A percentile compares a stretch with the other conserved stretches of the same genome.
These are phyloP conservation scores for Botryobasidium botryosum DNA, from an alignment of 768 basidiomycete species.

Conservation along the genomic window DNA sequence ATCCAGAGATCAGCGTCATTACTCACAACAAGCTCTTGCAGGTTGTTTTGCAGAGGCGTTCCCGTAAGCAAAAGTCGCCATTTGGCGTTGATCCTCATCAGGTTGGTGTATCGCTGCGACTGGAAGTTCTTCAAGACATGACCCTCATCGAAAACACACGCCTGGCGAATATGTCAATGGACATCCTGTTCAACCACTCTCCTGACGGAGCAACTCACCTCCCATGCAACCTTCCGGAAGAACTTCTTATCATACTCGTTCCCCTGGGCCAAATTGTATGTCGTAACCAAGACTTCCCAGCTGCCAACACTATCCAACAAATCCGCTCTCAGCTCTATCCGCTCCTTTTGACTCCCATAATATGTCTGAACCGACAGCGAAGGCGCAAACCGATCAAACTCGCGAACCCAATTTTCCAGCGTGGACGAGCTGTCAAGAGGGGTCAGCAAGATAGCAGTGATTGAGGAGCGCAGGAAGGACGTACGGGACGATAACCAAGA, in stretches of 20 bases:
- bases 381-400: slow-evolving; percentile 84
- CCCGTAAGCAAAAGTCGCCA: slow-evolving; percentile 92
- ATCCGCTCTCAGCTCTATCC: slow-evolving; percentile 52
- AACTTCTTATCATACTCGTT: slow-evolving; percentile 81
- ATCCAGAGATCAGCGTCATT: not conserved
- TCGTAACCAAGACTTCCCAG: slow-evolving; percentile 91
- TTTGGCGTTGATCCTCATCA: slow-evolving; percentile 67
- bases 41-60: slow-evolving; percentile 83
- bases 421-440: slow-evolving; percentile 59
- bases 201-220: slow-evolving; percentile 36
- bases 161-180: slow-evolving; percentile 28
- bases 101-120: slow-evolving; percentile 84
- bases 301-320: slow-evolving; percentile 39
- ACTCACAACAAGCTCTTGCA: slow-evolving; percentile 38
- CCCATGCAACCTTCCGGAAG: slow-evolving; percentile 80
- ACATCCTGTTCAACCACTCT: not conserved
- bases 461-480: slow-evolving; percentile 20
- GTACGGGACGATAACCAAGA: slow-evolving; percentile 89
- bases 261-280: slow-evolving; percentile 87
- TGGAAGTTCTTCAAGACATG: slow-evolving; percentile 96
- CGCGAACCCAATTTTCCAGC: slow-evolving; percentile 95
- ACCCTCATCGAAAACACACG: slow-evolving; percentile 91
- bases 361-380: slow-evolving; percentile 76
- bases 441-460: not conserved
- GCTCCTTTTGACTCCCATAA: slow-evolving; percentile 84